These are phyloP conservation scores for Mycena crocata DNA, from an alignment of 768 basidiomycete species.

Conservation along the genomic window DNA sequence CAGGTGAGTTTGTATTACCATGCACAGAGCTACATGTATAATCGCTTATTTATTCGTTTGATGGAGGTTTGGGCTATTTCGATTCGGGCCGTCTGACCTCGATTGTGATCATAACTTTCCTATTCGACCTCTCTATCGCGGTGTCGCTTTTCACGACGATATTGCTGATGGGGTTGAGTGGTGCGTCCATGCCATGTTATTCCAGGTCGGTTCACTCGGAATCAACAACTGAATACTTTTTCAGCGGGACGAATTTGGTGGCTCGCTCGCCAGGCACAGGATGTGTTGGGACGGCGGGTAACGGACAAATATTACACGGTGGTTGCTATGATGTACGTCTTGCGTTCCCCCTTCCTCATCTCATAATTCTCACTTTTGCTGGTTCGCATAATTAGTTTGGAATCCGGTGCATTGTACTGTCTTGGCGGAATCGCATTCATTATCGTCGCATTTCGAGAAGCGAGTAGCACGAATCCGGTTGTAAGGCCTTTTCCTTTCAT, in stretches of 20 bases:
- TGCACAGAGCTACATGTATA: not conserved
- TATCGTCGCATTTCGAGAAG: not conserved
- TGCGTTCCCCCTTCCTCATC: not conserved
- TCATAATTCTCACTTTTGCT: not conserved
- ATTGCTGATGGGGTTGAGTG: constrained; percentile 13
- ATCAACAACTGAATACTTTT: not conserved
- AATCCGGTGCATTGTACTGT: constrained; percentile 14
- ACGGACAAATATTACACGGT: constrained; percentile 8
- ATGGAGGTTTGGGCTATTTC: constrained; percentile 5
- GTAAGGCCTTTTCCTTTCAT: not conserved
- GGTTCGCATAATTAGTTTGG: constrained; percentile 16
- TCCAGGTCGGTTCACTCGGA: not conserved
- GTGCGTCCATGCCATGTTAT: not conserved
- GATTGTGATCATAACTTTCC: not conserved
- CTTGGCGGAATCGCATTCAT: constrained; percentile 5
- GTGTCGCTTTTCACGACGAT: constrained; percentile 8
- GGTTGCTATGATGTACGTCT: constrained; percentile 15
- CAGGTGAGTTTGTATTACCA: not conserved
- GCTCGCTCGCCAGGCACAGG: constrained; percentile 3
- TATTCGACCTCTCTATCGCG: constrained; percentile 5
- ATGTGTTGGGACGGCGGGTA: not conserved
- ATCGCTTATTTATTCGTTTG: not conserved
- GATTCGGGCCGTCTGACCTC: constrained; percentile 2
- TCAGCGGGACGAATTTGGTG: constrained; percentile 20
- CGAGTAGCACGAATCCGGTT: not conserved